These are phyloP conservation scores for Monilinia fructigena DNA, from an alignment of 2,329 filamentous ascomycete species.

Conservation along the genomic window DNA sequence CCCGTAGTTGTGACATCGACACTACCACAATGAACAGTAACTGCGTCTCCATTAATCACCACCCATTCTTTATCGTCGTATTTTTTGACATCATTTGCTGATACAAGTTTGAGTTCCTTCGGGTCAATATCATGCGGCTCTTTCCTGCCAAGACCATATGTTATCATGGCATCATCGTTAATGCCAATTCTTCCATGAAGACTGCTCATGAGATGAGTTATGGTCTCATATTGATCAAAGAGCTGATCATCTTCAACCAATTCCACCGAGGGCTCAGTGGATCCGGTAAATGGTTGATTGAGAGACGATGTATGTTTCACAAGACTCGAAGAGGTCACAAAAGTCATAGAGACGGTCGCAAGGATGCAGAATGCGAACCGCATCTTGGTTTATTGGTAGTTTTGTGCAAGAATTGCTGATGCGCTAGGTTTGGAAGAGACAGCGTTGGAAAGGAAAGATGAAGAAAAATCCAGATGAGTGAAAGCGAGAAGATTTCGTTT, in stretches of 20 bases:
- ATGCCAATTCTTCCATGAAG: slow-evolving; percentile 24
- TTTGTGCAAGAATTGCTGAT: not conserved
- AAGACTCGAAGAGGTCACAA: not conserved
- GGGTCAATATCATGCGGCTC: slow-evolving; percentile 19
- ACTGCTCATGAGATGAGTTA: slow-evolving; percentile 16
- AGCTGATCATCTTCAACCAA: not conserved
- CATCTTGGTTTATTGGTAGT: not conserved
- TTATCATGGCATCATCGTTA: slow-evolving; percentile 4
- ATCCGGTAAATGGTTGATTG: not conserved
- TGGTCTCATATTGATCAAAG: slow-evolving; percentile 13
- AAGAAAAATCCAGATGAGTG: not conserved
- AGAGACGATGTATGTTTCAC: not conserved
- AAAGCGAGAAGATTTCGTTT: too few relatives aligned
- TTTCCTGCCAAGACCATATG: not conserved
- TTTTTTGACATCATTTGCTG: not conserved
- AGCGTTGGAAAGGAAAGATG: not conserved
- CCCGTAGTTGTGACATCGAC: not conserved
- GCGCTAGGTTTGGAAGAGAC: not conserved
- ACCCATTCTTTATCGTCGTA: slow-evolving; percentile 8
- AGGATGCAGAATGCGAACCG: not conserved
- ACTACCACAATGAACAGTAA: slow-evolving; percentile 17
- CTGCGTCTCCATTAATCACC: slow-evolving; percentile 6
- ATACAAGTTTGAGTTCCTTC: slow-evolving; percentile 18
- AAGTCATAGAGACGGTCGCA: not conserved
- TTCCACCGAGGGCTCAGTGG: not conserved